Conservation (phyloP, 352 stramenopile genomes). For the Phytophthora palmivora region DNA sequence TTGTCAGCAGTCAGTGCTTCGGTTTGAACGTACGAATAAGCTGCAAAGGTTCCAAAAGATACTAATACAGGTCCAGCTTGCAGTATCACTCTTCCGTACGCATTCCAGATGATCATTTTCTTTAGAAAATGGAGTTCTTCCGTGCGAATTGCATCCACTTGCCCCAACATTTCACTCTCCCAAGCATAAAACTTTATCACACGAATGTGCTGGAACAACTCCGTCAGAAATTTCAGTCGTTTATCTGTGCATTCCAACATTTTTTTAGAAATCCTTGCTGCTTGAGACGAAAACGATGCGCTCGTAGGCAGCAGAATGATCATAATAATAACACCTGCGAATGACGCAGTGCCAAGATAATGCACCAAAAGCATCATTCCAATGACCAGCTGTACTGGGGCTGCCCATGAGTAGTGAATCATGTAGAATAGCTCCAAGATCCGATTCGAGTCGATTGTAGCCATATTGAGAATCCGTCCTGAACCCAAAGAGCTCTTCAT, state of each 20-base stretch:
- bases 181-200: slow-evolving; percentile 84
- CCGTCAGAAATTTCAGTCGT: slow-evolving; percentile 61
- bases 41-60: slow-evolving; percentile 68
- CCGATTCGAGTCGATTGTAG: slow-evolving; percentile 92
- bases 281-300: slow-evolving; percentile 46
- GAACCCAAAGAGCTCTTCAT: slow-evolving; percentile 61
- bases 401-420: slow-evolving; percentile 70
- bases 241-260: slow-evolving; percentile 57
- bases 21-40: slow-evolving; percentile 57
- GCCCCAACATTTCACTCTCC: slow-evolving; percentile 63
- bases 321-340: slow-evolving; percentile 67
- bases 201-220: slow-evolving; percentile 71
- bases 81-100: slow-evolving; percentile 50
- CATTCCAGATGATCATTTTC: slow-evolving; percentile 60
- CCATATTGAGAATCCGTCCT: slow-evolving; percentile 94
- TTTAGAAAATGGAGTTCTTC: slow-evolving; percentile 60
- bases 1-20: slow-evolving; percentile 80
- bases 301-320: slow-evolving; percentile 57
- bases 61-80: slow-evolving; percentile 66
- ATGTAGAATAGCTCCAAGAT: slow-evolving; percentile 88
- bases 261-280: slow-evolving; percentile 46
- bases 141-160: slow-evolving; percentile 54
- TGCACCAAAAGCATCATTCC: slow-evolving; percentile 58
- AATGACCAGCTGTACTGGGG: slow-evolving; percentile 62
- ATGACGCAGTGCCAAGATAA: slow-evolving; percentile 58